Conservation (phyloP, 1,139 yeast species). For the Spencermartinsiella ligniputridi region DNA sequence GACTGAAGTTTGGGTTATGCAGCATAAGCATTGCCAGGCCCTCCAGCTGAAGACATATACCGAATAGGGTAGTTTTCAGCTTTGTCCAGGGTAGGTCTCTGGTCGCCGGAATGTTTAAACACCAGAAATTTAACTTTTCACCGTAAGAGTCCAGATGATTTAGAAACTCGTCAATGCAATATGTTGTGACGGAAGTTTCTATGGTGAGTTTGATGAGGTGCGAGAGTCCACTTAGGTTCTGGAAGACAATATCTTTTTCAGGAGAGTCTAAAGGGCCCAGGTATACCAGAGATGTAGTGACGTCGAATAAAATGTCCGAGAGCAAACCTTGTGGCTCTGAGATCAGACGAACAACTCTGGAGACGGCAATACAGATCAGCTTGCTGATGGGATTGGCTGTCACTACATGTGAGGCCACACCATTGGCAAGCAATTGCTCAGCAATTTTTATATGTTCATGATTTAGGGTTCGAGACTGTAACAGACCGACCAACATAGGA, state of each 20-base stretch:
- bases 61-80: slow-evolving; percentile 44
- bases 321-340: background rate
- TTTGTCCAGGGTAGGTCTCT: slow-evolving; percentile 6
- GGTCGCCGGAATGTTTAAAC: slow-evolving; percentile 9
- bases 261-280: slow-evolving; percentile 5
- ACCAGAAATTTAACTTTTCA: background rate
- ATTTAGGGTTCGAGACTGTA: slow-evolving; percentile 2
- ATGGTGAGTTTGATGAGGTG: slow-evolving; percentile 16
- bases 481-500: slow-evolving; percentile 43
- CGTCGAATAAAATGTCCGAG: background rate
- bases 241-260: slow-evolving; percentile 8
- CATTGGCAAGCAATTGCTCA: slow-evolving; percentile 16
- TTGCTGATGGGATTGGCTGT: slow-evolving; percentile 2
- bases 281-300: slow-evolving; percentile 10
- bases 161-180: slow-evolving; percentile 9
- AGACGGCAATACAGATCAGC: slow-evolving; percentile 8
- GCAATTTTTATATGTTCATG: background rate
- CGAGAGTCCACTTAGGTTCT: slow-evolving; percentile 21
- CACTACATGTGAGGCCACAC: slow-evolving; percentile 10
- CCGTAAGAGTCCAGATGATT: slow-evolving; percentile 11
- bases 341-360: slow-evolving; percentile 3
- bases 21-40: slow-evolving; percentile 46
- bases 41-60: slow-evolving; percentile 51
- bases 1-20: slow-evolving; percentile 15
- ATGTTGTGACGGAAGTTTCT: slow-evolving; percentile 11